Conservation (phyloP, 2,329 filamentous ascomycete genomes). For the Fusarium sp. region DNA sequence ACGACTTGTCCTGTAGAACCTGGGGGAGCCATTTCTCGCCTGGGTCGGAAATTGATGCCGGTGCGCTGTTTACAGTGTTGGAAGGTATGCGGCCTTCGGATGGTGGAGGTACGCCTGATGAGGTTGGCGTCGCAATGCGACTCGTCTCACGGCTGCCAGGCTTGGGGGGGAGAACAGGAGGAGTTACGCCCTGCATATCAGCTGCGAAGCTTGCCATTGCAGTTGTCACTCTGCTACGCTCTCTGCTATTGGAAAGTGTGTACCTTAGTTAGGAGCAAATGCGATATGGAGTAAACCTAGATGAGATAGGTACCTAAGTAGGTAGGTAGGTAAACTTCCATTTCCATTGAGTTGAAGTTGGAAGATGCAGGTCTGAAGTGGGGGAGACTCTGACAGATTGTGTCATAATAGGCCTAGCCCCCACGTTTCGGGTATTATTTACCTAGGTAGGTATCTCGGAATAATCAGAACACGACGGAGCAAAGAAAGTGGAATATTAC, state of each 20-base stretch:
- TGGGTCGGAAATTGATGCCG: constrained; percentile 61
- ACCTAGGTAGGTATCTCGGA: no score
- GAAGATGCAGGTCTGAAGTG: constrained; percentile 15
- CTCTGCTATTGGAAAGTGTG: neutral
- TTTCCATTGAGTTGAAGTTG: neutral
- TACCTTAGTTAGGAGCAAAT: neutral
- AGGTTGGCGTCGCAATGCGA: constrained; percentile 70
- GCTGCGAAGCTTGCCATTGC: constrained; percentile 45
- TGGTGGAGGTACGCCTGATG: constrained; percentile 56
- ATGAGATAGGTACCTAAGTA: no score
- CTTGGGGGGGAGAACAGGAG: constrained; percentile 78
- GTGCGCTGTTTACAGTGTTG: constrained; percentile 35
- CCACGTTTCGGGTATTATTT: neutral
- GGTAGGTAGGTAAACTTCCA: neutral
- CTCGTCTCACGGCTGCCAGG: constrained; percentile 74
- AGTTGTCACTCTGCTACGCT: neutral
- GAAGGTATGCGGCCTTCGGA: constrained; percentile 44
- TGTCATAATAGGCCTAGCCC: neutral
- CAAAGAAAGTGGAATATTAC: neutral
- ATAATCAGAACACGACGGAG: neutral
- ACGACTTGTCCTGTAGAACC: constrained; percentile 84
- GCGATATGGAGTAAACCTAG: neutral
- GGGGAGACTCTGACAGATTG: constrained; percentile 7
- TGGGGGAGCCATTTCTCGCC: constrained; percentile 82
- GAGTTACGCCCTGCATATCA: constrained; percentile 49